Evolutionary conservation across 805 yeast genomes (phyloP).

Genomic region (Lipomyces yamanashiensis): DNA sequence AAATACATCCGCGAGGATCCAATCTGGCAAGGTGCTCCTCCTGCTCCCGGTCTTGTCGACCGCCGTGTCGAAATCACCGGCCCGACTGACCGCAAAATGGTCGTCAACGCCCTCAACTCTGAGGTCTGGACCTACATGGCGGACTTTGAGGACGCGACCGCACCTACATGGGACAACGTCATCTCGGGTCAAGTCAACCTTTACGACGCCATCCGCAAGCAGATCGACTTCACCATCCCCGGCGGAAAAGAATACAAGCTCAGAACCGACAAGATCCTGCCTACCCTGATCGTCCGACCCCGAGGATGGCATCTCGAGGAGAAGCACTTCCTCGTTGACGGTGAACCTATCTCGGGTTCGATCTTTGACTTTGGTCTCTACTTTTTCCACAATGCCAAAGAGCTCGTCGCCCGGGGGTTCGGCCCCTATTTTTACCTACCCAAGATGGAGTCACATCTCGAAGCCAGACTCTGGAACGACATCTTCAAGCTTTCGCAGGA

Average conservation of each 20-base stretch:
- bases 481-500: constrained; percentile 69
- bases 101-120: constrained; percentile 71
- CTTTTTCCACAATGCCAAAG: constrained; percentile 71
- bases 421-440: constrained; percentile 79
- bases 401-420: constrained; percentile 58
- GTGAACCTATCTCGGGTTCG: constrained; percentile 68
- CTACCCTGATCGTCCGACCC: constrained; percentile 59
- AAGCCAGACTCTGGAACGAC: constrained; percentile 77
- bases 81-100: constrained; percentile 77
- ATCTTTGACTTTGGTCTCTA: constrained; percentile 72
- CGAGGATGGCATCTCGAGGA: constrained; percentile 79
- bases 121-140: constrained; percentile 76
- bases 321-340: constrained; percentile 67
- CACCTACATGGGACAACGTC: constrained; percentile 72
- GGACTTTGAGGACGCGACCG: constrained; percentile 73
- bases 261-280: constrained; percentile 57
- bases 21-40: constrained; percentile 72
- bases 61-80: constrained; percentile 78
- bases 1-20: constrained; percentile 64
- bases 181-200: constrained; percentile 72
- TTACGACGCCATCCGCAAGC: constrained; percentile 68
- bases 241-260: constrained; percentile 56
- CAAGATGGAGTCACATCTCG: constrained; percentile 77
- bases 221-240: constrained; percentile 49
- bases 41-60: constrained; percentile 70